These are phyloP conservation scores for Paecilomyces formosus DNA, from an alignment of 2,329 filamentous ascomycete species.

Conservation along the genomic window DNA sequence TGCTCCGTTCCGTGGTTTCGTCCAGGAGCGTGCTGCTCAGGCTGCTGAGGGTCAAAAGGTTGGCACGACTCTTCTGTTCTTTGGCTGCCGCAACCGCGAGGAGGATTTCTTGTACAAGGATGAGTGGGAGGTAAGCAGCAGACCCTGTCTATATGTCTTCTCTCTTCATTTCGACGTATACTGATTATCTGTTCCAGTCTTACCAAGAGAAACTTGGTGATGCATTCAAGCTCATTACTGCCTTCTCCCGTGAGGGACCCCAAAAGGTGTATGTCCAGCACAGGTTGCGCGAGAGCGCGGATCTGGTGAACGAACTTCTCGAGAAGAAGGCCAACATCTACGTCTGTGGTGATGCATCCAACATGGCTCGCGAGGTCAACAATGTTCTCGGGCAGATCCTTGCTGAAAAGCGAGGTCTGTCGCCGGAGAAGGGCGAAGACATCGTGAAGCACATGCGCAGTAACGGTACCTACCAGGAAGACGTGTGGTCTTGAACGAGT, in stretches of 20 bases:
- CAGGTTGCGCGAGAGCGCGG: constrained; percentile 71
- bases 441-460: constrained; percentile 95
- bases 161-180: background rate
- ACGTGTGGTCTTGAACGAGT: constrained; percentile 54
- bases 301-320: constrained; percentile 80
- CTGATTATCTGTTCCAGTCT: constrained; percentile 49
- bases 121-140: constrained; percentile 76
- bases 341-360: constrained; percentile 93
- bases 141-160: background rate
- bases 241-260: constrained; percentile 81
- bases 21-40: constrained; percentile 85
- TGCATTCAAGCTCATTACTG: constrained; percentile 82
- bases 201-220: constrained; percentile 79
- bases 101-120: constrained; percentile 90
- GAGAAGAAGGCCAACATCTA: constrained; percentile 87
- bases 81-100: constrained; percentile 77
- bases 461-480: constrained; percentile 90
- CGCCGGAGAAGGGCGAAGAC: constrained; percentile 85
- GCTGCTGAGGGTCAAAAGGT: constrained; percentile 73
- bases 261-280: constrained; percentile 98
- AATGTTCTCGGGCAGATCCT: constrained; percentile 80
- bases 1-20: constrained; percentile 89
- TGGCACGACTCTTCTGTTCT: constrained; percentile 85
- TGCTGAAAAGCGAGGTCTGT: constrained; percentile 70
- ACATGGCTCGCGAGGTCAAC: constrained; percentile 95